A percentile compares a stretch with the other conserved stretches of the same genome.
Conservation (phyloP, 2,329 filamentous ascomycete genomes). For the Aotearoamyces nothofagi region DNA sequence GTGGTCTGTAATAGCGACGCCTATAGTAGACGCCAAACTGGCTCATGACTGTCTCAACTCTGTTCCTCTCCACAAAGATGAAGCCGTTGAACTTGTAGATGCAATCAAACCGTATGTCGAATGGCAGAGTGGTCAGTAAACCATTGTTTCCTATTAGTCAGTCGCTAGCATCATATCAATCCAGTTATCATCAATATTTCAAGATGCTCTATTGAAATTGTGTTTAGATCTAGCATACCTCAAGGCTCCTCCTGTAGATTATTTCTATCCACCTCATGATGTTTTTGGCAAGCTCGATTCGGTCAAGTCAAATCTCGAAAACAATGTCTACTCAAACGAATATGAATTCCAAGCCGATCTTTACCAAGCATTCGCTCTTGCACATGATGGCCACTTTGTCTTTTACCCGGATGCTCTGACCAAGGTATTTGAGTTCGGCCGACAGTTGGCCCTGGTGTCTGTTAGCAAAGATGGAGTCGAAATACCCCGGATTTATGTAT, state of each 20-base stretch:
- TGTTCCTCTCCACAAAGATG: constrained; percentile 24
- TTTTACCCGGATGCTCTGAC: constrained; percentile 35
- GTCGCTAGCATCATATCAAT: too few species aligned
- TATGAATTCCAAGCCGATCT: constrained; percentile 40
- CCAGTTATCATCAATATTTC: too few species aligned
- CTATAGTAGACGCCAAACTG: constrained; percentile 21
- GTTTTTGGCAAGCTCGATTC: constrained; percentile 28
- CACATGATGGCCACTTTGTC: constrained; percentile 51
- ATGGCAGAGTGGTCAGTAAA: constrained; percentile 22
- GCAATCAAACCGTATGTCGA: constrained; percentile 25
- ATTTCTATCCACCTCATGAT: constrained; percentile 32
- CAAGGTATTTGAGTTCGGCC: constrained; percentile 34
- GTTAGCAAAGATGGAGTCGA: constrained; percentile 43
- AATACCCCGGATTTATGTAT: constrained; percentile 40
- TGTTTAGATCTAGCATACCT: constrained; percentile 22
- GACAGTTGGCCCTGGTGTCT: constrained; percentile 36
- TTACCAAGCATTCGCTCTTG: constrained; percentile 32
- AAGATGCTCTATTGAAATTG: too few species aligned
- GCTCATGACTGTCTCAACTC: constrained; percentile 26
- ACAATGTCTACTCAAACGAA: constrained; percentile 31
- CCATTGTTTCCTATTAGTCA: too few species aligned
- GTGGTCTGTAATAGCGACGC: constrained; percentile 10
- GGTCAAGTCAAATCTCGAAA: constrained; percentile 26
- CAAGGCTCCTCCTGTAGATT: constrained; percentile 34
- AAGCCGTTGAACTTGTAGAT: constrained; percentile 23